Evolutionary conservation across 2,329 filamentous ascomycete species (phyloP), one percentile per base, ranked within the genome.

Genomic region (Salinomyces thailandicus): DNA sequence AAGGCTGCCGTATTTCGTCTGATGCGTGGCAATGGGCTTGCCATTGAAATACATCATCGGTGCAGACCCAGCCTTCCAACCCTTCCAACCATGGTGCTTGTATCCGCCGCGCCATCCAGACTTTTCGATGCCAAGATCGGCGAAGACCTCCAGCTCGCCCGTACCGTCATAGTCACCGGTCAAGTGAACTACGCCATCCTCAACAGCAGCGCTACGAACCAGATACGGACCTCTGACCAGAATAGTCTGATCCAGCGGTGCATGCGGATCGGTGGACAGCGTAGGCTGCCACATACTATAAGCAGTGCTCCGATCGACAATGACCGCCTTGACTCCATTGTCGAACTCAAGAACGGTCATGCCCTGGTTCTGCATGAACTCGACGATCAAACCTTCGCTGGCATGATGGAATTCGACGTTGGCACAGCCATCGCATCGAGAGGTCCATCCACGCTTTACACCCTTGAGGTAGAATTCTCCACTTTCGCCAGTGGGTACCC

Each of bases 401-500:
- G 63, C 62, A 0, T 57, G 46, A 31, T 66, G 54, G 37, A 72
- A 63, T 3, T 60, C 57, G 13, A 68, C 57, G 15, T 57, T 61
- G 13, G 59, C 62, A 30, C 64, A 63, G 4, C 61, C 58, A 11
- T 62, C 51, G 13, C 63, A 61, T 1, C 59, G 60, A 6, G 57
- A 52, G 2, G 64, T 43, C 2, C 57, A 55, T 30, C 57, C 69
- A 4, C 57, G 51, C n/a, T 41, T 53, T 2, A 43, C 54, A 19
- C 49, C 57, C 41, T 59, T 58, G 36, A 63, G 39, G 20, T 59
- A 57, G 44, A 65, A 63, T 36, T 66, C 62, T 18, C 56, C 58
- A 35, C 57, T 52, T 40, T 64, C 61, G 11, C 60, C 62, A 9
- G 42, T 45, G 3, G 58, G 60, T 14, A 62, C 52, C 45, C 59